Evolutionary conservation across 257 asterid species (phyloP).

Genomic region (Hygrophila difformis): DNA sequence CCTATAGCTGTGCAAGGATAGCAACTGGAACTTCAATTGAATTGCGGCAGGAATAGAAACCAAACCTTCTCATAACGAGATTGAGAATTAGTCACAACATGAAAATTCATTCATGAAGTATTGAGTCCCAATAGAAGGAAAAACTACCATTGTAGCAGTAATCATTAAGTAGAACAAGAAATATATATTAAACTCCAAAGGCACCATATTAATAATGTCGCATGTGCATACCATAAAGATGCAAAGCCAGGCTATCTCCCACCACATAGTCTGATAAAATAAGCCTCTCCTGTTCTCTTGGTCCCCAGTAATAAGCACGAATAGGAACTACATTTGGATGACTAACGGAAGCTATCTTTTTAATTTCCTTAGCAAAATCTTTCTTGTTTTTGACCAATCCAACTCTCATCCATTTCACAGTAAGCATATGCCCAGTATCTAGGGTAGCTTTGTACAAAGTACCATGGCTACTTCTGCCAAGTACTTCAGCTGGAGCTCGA

Average conservation of each 20-base stretch:
- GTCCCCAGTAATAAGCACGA: constrained; percentile 81
- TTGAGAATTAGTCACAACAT: background rate
- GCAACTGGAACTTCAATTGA: background rate
- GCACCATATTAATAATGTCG: constrained; percentile 2
- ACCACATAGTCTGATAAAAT: constrained; percentile 52
- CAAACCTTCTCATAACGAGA: background rate
- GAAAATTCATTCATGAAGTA: constrained; percentile 2
- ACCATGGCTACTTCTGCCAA: constrained; percentile 84
- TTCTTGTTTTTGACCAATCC: constrained; percentile 71
- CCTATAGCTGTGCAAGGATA: background rate
- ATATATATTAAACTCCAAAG: background rate
- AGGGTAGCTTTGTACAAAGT: constrained; percentile 70
- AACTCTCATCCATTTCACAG: constrained; percentile 76
- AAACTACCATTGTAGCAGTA: background rate
- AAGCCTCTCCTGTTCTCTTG: constrained; percentile 74
- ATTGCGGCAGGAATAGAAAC: background rate
- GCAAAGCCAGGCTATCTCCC: constrained; percentile 73
- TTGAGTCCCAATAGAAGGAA: background rate
- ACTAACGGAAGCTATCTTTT: constrained; percentile 54
- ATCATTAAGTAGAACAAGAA: background rate
- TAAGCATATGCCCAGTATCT: constrained; percentile 50
- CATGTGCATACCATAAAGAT: constrained; percentile 61
- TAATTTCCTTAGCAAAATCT: constrained; percentile 69
- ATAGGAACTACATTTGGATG: constrained; percentile 45
- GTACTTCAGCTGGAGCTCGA: constrained; percentile 86